phyloP scores from a whole-genome alignment of 306 rosid genomes.

The Boehmeria nivea region DNA sequence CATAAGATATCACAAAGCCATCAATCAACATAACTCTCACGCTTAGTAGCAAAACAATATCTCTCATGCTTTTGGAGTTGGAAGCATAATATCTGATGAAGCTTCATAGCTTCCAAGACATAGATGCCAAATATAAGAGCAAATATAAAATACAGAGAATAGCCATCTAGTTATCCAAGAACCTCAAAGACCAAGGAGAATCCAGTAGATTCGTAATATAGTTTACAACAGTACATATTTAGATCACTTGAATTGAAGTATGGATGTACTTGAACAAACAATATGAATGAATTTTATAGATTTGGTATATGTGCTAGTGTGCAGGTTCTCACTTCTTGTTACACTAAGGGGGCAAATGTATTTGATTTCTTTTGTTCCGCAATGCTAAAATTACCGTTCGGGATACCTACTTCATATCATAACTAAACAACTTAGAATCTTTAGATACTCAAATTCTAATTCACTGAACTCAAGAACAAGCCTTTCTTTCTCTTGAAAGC shows the following conservation, averaged over 20 bases:
- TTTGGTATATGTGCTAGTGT: no score
- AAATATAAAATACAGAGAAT: no score
- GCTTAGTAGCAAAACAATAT: no score
- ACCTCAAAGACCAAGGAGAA: background rate
- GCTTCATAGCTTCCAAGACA: no score
- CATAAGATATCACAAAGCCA: background rate
- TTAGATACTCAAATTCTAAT: background rate
- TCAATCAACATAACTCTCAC: background rate
- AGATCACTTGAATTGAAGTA: no score
- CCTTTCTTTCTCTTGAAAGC: background rate
- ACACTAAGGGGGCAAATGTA: background rate
- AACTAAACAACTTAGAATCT: no score
- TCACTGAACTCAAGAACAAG: background rate
- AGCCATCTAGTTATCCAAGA: background rate
- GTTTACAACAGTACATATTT: background rate
- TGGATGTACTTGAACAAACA: background rate
- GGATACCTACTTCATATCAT: background rate
- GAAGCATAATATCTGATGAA: background rate
- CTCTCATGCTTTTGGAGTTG: no score
- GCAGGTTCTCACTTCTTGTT: background rate
- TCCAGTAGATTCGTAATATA: background rate
- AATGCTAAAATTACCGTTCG: no score
- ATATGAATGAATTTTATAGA: background rate
- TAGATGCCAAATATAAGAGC: background rate
- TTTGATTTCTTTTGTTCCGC: no score